Base-by-base conservation (phyloP, 352 stramenopile species). In the Pythium plurisporium region DNA sequence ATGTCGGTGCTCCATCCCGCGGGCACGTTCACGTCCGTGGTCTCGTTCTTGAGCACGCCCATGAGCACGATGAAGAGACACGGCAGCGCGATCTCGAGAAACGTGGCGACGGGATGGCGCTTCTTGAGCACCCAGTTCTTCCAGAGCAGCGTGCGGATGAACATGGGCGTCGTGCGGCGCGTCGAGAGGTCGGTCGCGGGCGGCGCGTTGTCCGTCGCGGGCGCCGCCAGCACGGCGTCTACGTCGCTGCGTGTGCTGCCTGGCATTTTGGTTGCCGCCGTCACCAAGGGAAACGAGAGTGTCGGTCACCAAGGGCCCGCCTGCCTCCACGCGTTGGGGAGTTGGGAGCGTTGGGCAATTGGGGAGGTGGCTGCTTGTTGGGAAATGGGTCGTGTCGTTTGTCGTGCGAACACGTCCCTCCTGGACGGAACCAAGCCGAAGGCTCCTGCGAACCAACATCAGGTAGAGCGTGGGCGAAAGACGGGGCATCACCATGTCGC, bases 61-160 rank as follows among this genome's bases (percentile, higher is more conserved):
- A 87, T 48, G 8, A 87, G 37, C 26, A 87, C 33, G 31, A 90
- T 82, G 62, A 90, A 86, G 40, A 84, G 34, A 46, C 59, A 4
- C 69, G 44, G 73, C 76, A 89, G n/a, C 76, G 76, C 2, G 66
- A 41, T 72, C 70, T 94, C 89, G 43, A 93, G 65, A 30, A 59
- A 67, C 6, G 73, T 86, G 9, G 79, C 79, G 29, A 89, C 68
- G 27, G 70, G 66, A 48, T 89, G 77, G 14, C 84, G 74, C 43
- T 67, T 67, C 67, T 91, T 91, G 50, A 91, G 65, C 48, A 77
- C 64, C 69, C 70, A 87, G 67, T 94, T 91, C 69, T 92, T 94
- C 15, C 29, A 17, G 38, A 92, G 68, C 20, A 94, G 65, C 20
- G 81, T 74, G 23, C 63, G 56, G 27, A 40, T 38, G 30, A 62